A percentile compares a stretch with the other conserved stretches of the same genome.
These are phyloP conservation scores for Trichophyton benhamiae DNA, from an alignment of 2,329 filamentous ascomycete species.

Conservation along the genomic window DNA sequence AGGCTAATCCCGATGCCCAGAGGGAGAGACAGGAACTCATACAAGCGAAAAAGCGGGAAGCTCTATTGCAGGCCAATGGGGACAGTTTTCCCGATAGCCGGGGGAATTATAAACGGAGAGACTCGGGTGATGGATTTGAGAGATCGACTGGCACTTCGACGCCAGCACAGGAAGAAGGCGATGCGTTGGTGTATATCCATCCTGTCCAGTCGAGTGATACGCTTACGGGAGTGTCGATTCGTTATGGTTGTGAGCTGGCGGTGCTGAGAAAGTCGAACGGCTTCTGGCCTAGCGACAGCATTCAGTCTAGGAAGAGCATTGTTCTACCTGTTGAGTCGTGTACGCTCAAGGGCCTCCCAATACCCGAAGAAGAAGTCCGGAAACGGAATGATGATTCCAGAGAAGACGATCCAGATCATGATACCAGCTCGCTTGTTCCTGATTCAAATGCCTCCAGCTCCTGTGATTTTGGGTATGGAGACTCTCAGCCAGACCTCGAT, in stretches of 20 bases:
- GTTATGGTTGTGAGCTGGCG: conserved; percentile 75
- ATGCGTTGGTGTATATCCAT: conserved; percentile 83
- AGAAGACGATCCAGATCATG: not conserved
- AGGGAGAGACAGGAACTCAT: conserved; percentile 36
- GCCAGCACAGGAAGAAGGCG: conserved; percentile 49
- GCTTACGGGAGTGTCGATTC: conserved; percentile 78
- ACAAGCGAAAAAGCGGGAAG: conserved; percentile 38
- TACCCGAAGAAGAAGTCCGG: conserved; percentile 20
- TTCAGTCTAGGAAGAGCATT: conserved; percentile 71
- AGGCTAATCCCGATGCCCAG: conserved; percentile 25
- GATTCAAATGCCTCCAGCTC: not conserved
- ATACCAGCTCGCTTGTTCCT: conserved; percentile 2
- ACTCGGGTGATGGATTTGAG: conserved; percentile 28
- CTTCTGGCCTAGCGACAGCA: conserved; percentile 85
- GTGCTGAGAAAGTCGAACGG: conserved; percentile 78
- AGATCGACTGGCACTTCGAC: conserved; percentile 19
- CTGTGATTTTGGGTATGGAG: not conserved
- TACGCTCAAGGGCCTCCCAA: conserved; percentile 59
- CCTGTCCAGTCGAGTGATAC: conserved; percentile 73
- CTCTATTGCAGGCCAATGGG: conserved; percentile 33
- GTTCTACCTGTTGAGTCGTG: conserved; percentile 83
- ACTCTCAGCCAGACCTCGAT: not conserved
- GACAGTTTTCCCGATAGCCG: conserved; percentile 25
- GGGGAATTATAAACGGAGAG: conserved; percentile 35
- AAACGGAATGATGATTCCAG: not conserved